Evolutionary conservation across 1,284 basidiomycete species (phyloP).

Genomic region (Boletellus dicymbophilus): DNA sequence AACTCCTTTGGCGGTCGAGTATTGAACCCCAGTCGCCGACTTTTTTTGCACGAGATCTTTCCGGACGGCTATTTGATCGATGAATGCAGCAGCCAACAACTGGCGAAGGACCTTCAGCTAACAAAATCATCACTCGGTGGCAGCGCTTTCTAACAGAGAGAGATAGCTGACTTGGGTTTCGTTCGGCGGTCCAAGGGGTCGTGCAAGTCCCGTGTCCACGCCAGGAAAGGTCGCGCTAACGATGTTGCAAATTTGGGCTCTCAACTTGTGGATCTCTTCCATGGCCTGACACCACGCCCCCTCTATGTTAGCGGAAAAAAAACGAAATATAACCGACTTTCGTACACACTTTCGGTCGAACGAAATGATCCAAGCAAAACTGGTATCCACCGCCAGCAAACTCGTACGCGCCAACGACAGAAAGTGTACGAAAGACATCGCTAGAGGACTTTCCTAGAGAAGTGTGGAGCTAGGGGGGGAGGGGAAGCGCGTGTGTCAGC

Average conservation of each 20-base stretch:
- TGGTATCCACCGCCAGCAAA: conserved; percentile 77
- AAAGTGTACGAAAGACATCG: conserved; percentile 88
- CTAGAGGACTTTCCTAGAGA: conserved; percentile 84
- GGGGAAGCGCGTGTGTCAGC: conserved; percentile 10
- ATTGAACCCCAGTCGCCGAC: conserved; percentile 63
- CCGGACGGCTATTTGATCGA: conserved; percentile 94
- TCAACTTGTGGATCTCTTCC: conserved; percentile 99
- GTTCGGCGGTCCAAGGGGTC: conserved; percentile 70
- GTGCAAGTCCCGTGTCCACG: conserved; percentile 56
- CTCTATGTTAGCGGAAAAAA: no score
- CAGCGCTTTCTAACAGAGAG: neutral
- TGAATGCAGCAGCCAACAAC: conserved; percentile 87
- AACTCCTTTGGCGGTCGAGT: conserved; percentile 76
- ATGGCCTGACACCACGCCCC: no score
- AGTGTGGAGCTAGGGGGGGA: conserved; percentile 63
- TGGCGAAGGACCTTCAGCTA: conserved; percentile 93
- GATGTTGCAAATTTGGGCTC: conserved; percentile 86
- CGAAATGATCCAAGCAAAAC: conserved; percentile 91
- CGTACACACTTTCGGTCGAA: conserved; percentile 88
- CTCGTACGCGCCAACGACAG: conserved; percentile 96
- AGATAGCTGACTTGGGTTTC: conserved; percentile 62
- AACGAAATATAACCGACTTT: no score
- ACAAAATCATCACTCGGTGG: conserved; percentile 5
- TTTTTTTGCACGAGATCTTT: conserved; percentile 77
- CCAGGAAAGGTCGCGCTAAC: conserved; percentile 72